Evolutionary conservation across 2,329 filamentous ascomycete genomes (phyloP), one percentile per base, ranked within the genome.

Genomic region (Fusarium tupiense): DNA sequence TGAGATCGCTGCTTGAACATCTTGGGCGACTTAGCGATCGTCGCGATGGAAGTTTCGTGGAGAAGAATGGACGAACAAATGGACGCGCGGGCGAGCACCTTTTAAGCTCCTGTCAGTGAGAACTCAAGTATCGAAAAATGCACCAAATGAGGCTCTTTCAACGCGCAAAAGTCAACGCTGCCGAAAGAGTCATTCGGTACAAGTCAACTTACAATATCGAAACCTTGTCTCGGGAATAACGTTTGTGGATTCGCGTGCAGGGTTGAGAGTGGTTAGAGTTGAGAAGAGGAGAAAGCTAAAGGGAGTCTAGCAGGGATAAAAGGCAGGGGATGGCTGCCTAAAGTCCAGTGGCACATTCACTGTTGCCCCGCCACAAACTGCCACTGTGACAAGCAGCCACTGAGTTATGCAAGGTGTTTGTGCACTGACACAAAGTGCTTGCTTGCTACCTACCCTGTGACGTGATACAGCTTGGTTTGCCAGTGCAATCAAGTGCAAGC

Each of bases 1-100:
- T 70, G 67, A 9, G 67, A 70, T 22, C 67, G 41, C 22, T 54
- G 66, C 33, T 70, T 70, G 37, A 59, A 70, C 67, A 70, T 70
- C 1, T 6, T 35, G 24, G 11, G 13, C 73, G 22, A 8, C 7
- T 24, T 33, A 44, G 52, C 16, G 20, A 29, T 20, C 1, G 14
- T 20, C 20, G 22, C 3, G 26, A 9, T n/a, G 53, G 12, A 43
- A 9, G 3, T 57, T 19, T 35, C 20, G 26, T 44, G 12, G 20
- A 12, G 22, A 9, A 20, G 6, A 44, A 12, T 0, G 5, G 38
- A 44, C 26, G 38, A 57, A 24, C 22, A 20, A 44, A 57, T 44
- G 9, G 0, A 4, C 4, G 16, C 10, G 20, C 4, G 2, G 19
- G 17, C 29, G 22, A 57, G 0, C 13, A 43, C 17, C 7, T 57